A percentile compares a stretch with the other conserved stretches of the same genome.
Conservation (phyloP, 495 filamentous ascomycete genomes). For the Achaetomiella virescens region DNA sequence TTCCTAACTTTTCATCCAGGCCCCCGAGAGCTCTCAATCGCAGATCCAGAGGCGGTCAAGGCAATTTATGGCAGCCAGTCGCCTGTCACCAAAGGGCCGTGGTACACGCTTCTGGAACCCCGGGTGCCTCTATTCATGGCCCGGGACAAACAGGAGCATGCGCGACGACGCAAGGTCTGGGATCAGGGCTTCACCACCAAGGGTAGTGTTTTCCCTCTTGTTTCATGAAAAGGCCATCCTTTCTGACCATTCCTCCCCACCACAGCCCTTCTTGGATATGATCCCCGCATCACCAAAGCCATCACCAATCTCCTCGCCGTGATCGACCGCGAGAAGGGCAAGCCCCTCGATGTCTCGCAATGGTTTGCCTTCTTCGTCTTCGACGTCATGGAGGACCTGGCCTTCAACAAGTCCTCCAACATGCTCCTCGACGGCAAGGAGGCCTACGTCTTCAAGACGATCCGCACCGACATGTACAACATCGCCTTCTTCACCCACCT, state of each 20-base stretch:
- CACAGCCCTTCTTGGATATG: conserved; percentile 14
- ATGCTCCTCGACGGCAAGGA: conserved; percentile 17
- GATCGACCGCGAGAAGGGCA: conserved; percentile 1
- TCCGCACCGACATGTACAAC: conserved; percentile 21
- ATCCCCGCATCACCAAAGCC: conserved; percentile 17
- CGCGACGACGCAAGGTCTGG: conserved; percentile 24
- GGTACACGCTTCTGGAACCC: conserved; percentile 43
- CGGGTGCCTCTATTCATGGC: conserved; percentile 34
- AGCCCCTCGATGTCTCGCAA: conserved; percentile 33
- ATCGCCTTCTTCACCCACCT: conserved; percentile 21
- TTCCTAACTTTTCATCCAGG: conserved; percentile 7
- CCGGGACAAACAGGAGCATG: conserved; percentile 27
- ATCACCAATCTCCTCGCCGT: conserved; percentile 16
- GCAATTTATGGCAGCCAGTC: conserved; percentile 51
- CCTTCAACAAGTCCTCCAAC: conserved; percentile 42
- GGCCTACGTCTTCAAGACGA: conserved; percentile 17
- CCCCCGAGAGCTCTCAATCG: conserved; percentile 47
- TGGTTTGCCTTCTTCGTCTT: conserved; percentile 46
- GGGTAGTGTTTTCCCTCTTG: not conserved
- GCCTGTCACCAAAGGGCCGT: conserved; percentile 34
- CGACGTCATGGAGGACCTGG: conserved; percentile 49
- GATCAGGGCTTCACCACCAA: conserved; percentile 22
- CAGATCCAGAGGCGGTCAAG: conserved; percentile 46
- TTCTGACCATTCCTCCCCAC: not conserved
- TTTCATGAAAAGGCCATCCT: not conserved